Conservation (phyloP, 202 grass and related monocot species). For the Carex sylvatica region DNA sequence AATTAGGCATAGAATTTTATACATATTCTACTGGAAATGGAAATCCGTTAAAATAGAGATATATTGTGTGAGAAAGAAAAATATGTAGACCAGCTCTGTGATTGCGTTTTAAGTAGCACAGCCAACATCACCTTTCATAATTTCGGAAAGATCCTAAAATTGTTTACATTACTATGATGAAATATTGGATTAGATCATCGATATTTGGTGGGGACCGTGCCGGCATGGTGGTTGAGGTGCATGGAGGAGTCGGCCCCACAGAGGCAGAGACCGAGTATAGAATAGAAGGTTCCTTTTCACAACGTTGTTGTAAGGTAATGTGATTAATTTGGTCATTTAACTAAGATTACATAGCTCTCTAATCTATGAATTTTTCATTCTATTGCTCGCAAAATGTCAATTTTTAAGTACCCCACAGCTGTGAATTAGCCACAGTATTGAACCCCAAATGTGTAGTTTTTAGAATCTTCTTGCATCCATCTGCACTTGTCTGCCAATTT, state of each 20-base stretch:
- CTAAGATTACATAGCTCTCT: background rate
- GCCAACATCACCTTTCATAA: background rate
- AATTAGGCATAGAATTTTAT: background rate
- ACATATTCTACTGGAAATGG: background rate
- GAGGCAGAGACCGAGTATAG: slow-evolving; percentile 42
- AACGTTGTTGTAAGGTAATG: slow-evolving; percentile 72
- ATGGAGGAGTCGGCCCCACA: slow-evolving; percentile 25
- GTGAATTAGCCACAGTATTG: background rate
- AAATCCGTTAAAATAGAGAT: background rate
- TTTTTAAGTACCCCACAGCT: background rate
- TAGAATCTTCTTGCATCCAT: background rate
- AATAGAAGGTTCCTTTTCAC: slow-evolving; percentile 74
- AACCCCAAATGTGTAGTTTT: background rate
- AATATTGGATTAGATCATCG: slow-evolving; percentile 36
- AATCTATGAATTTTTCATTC: background rate
- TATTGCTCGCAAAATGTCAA: background rate
- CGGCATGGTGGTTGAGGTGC: slow-evolving; percentile 55
- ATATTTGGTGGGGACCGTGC: slow-evolving; percentile 66
- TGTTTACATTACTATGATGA: background rate
- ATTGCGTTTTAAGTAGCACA: background rate
- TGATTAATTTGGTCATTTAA: slow-evolving; percentile 1
- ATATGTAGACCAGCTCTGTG: background rate
- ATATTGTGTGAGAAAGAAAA: background rate
- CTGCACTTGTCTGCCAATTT: background rate
- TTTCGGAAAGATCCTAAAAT: background rate